phyloP scores from a whole-genome alignment of 768 basidiomycete genomes.

The Kwoniella sp. region DNA sequence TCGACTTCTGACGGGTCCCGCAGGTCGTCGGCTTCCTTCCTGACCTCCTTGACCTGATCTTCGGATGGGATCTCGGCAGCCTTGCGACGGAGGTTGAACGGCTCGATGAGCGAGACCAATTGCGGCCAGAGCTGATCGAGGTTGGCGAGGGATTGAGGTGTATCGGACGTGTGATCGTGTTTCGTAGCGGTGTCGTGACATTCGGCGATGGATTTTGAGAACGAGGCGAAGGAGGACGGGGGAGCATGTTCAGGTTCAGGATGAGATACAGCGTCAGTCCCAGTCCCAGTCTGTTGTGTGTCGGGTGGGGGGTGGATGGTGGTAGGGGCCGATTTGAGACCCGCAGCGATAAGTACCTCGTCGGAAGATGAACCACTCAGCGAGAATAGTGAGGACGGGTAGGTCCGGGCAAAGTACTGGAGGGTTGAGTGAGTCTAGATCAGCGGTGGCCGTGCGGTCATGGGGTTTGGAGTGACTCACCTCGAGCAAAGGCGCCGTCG shows the following conservation, averaged over 20 bases:
- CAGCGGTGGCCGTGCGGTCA: not conserved
- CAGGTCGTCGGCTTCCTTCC: slow-evolving; percentile 45
- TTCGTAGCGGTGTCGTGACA: too few relatives aligned
- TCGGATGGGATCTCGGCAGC: slow-evolving; percentile 10
- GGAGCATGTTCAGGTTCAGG: slow-evolving; percentile 2
- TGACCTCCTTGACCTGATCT: slow-evolving; percentile 30
- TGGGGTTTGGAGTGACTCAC: slow-evolving; percentile 29
- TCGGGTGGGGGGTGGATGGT: not conserved
- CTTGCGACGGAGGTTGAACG: slow-evolving; percentile 32
- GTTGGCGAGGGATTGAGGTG: slow-evolving; percentile 18
- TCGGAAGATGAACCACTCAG: slow-evolving; percentile 49
- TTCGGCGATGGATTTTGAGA: slow-evolving; percentile 15
- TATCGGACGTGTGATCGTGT: too few relatives aligned
- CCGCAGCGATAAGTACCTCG: slow-evolving; percentile 48
- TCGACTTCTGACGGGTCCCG: slow-evolving; percentile 29
- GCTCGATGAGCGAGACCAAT: slow-evolving; percentile 43
- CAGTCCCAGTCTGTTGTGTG: slow-evolving; percentile 9
- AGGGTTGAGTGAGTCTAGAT: not conserved
- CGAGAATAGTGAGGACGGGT: slow-evolving; percentile 43
- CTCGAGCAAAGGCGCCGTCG: slow-evolving; percentile 49
- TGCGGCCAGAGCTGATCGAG: slow-evolving; percentile 50
- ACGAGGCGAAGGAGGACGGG: slow-evolving; percentile 8
- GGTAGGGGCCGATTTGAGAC: slow-evolving; percentile 13
- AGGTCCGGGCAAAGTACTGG: slow-evolving; percentile 46
- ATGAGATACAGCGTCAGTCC: too few relatives aligned